Percentiles rank a stretch among this genome's conserved stretches.
Conservation (phyloP, 768 basidiomycete genomes). For the Thelephora aurantiotincta region DNA sequence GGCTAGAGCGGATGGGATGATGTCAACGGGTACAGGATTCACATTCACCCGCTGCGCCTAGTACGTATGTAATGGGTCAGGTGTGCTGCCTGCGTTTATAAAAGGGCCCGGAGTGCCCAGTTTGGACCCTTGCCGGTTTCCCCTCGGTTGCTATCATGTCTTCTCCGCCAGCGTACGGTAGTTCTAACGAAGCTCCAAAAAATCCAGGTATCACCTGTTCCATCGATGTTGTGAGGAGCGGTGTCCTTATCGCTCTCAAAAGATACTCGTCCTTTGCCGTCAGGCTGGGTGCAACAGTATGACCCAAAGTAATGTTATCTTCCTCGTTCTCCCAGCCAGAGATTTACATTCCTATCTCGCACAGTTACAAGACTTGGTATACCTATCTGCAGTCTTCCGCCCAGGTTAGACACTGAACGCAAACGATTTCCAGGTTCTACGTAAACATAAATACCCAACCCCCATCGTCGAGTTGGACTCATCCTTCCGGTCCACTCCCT, state of each 20-base stretch:
- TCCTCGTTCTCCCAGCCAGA: constrained; percentile 8
- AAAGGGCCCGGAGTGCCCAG: too few relatives aligned
- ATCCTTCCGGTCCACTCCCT: constrained; percentile 43
- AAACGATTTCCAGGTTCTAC: constrained; percentile 44
- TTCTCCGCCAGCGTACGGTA: constrained; percentile 26
- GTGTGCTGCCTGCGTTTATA: too few relatives aligned
- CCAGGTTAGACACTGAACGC: background rate
- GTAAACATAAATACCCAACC: constrained; percentile 52
- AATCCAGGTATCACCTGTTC: constrained; percentile 6
- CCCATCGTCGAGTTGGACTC: constrained; percentile 54
- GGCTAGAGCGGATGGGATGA: too few relatives aligned
- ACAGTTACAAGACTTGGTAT: constrained; percentile 55
- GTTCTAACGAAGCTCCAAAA: constrained; percentile 9
- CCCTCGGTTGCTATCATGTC: constrained; percentile 19
- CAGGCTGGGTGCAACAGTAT: constrained; percentile 56
- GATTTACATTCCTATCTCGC: constrained; percentile 11
- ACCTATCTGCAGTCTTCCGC: constrained; percentile 8
- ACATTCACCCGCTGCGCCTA: too few relatives aligned
- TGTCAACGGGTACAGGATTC: too few relatives aligned
- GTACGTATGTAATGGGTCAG: too few relatives aligned
- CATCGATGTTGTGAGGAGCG: background rate
- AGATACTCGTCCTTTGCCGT: constrained; percentile 46
- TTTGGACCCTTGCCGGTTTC: too few relatives aligned
- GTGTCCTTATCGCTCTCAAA: constrained; percentile 22
- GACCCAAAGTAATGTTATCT: constrained; percentile 43